phyloP scores from a whole-genome alignment of 345 rosid genomes.

The Eucalyptus erythrocorys region DNA sequence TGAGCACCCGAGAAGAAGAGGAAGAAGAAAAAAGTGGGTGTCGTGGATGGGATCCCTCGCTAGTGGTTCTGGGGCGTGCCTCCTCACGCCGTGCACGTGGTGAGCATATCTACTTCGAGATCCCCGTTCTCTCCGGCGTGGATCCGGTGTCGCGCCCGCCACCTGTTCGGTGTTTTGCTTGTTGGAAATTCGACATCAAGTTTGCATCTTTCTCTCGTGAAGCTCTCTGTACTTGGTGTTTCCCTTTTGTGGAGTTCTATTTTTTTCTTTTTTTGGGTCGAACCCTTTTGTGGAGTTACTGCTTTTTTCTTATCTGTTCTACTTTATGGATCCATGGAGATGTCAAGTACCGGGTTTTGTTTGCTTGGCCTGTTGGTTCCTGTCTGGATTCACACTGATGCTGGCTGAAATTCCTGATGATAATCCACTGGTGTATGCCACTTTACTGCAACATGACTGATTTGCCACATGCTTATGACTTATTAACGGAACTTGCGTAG shows the following conservation, averaged over 20 bases:
- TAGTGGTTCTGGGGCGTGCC: conserved; percentile 44
- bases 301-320: conserved; percentile 46
- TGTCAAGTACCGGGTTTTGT: conserved; percentile 59
- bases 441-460: not conserved
- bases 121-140: conserved; percentile 24
- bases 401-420: conserved; percentile 96
- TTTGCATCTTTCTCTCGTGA: not conserved
- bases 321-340: conserved; percentile 53
- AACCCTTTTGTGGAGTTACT: conserved; percentile 28
- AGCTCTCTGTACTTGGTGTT: too few relatives aligned
- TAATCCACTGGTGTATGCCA: conserved; percentile 64
- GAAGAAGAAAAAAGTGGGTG: not conserved
- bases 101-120: conserved; percentile 84
- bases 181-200: not conserved
- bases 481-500: not conserved
- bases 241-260: conserved; percentile 38
- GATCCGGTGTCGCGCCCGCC: not conserved
- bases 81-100: conserved; percentile 73
- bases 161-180: not conserved
- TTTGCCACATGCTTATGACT: not conserved
- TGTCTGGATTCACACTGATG: conserved; percentile 74
- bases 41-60: not conserved
- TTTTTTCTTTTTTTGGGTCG: too few relatives aligned
- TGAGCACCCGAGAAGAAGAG: not conserved
- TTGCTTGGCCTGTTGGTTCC: conserved; percentile 61